Conservation (phyloP, 2,329 filamentous ascomycete genomes). For the Lojkania enalia region DNA sequence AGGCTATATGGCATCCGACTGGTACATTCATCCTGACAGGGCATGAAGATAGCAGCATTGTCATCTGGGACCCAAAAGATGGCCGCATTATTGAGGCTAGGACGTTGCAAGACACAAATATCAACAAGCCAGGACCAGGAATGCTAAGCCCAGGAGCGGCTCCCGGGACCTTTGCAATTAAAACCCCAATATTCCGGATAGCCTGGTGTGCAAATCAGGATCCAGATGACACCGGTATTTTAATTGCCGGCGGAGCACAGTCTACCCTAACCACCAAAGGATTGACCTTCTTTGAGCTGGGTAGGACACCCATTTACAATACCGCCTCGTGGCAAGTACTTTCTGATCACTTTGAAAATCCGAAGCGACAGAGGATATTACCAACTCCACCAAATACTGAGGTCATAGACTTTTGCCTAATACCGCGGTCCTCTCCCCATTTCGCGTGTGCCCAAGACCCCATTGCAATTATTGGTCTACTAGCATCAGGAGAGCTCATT, state of each 20-base stretch:
- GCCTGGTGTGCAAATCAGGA: slow-evolving; percentile 95
- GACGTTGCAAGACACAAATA: slow-evolving; percentile 72
- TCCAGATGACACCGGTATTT: slow-evolving; percentile 85
- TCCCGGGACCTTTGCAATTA: slow-evolving; percentile 59
- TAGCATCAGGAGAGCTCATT: slow-evolving; percentile 85
- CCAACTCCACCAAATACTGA: slow-evolving; percentile 77
- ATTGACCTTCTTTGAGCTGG: slow-evolving; percentile 87
- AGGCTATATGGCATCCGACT: slow-evolving; percentile 92
- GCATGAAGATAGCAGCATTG: slow-evolving; percentile 87
- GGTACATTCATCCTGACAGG: slow-evolving; percentile 86
- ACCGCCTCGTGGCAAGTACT: slow-evolving; percentile 89
- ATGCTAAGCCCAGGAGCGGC: slow-evolving; percentile 47
- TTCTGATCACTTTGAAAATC: slow-evolving; percentile 74
- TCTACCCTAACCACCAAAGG: slow-evolving; percentile 71
- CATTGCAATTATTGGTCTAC: slow-evolving; percentile 76
- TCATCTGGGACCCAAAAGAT: slow-evolving; percentile 93
- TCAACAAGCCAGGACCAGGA: slow-evolving; percentile 66
- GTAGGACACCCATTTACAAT: slow-evolving; percentile 83
- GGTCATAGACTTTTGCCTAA: slow-evolving; percentile 77
- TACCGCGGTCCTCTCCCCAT: slow-evolving; percentile 81
- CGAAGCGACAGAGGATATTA: slow-evolving; percentile 71
- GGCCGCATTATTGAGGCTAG: slow-evolving; percentile 81
- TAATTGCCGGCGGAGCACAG: slow-evolving; percentile 80
- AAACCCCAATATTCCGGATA: slow-evolving; percentile 76
- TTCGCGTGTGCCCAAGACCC: slow-evolving; percentile 89